phyloP scores from a whole-genome alignment of 768 basidiomycete species.

The Amanita rimosa region DNA sequence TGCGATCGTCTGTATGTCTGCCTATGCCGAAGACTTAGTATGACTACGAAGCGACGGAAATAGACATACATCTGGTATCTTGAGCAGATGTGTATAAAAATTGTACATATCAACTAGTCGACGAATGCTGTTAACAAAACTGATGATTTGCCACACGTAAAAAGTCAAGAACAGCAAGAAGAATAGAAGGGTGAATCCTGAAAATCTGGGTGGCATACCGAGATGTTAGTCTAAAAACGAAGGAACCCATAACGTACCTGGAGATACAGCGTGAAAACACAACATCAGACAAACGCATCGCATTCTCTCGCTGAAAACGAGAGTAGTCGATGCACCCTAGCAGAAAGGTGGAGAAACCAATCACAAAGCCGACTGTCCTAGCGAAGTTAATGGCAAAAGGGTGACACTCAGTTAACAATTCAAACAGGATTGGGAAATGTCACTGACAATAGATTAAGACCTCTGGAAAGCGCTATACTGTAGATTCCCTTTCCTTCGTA shows the following conservation, averaged over 20 bases:
- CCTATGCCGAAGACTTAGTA: conserved; percentile 32
- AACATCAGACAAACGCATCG: conserved; percentile 66
- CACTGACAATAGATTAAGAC: conserved; percentile 90
- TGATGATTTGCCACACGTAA: conserved; percentile 80
- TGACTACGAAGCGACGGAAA: not conserved
- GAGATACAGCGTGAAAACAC: conserved; percentile 78
- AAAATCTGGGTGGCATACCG: conserved; percentile 41
- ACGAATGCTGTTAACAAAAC: conserved; percentile 63
- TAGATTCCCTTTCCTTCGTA: conserved; percentile 97
- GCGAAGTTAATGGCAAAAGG: conserved; percentile 11
- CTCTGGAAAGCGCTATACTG: conserved; percentile 82
- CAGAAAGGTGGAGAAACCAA: conserved; percentile 95
- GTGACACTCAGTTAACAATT: not conserved
- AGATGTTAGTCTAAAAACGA: conserved; percentile 1
- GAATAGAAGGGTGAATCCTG: conserved; percentile 75
- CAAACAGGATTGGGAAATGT: conserved; percentile 9
- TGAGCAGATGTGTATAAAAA: conserved; percentile 91
- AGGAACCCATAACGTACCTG: conserved; percentile 37
- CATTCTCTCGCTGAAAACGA: conserved; percentile 54
- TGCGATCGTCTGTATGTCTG: conserved; percentile 94
- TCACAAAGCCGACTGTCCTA: conserved; percentile 97
- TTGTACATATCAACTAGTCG: conserved; percentile 90
- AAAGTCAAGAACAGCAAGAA: conserved; percentile 79
- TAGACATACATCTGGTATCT: conserved; percentile 76
- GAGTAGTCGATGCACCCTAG: conserved; percentile 93